Conservation (phyloP, 176 grass and related monocot genomes). For the Eremochloa ophiuroides region DNA sequence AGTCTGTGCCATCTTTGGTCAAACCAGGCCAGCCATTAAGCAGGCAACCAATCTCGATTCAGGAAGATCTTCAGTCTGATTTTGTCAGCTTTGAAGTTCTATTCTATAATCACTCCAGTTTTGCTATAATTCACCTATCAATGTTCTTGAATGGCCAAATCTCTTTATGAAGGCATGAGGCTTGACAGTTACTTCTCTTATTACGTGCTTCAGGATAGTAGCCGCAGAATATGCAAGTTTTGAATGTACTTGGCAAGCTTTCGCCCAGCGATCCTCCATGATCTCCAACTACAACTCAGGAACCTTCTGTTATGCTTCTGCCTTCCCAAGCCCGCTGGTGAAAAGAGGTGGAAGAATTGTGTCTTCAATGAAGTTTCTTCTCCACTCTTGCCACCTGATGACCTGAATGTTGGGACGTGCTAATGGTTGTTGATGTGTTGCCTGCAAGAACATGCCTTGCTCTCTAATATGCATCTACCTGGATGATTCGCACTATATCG, state of each 20-base stretch:
- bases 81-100: no score
- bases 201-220: no score
- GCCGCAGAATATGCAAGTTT: no score
- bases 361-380: not conserved
- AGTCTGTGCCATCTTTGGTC: no score
- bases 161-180: no score
- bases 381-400: no score
- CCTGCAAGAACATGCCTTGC: not conserved
- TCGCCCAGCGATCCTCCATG: slow-evolving; percentile 11
- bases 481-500: not conserved
- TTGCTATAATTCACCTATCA: no score
- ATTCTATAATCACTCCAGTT: no score
- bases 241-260: slow-evolving; percentile 35
- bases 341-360: not conserved
- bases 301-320: slow-evolving; percentile 29
- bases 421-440: not conserved
- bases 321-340: slow-evolving; percentile 17
- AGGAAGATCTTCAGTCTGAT: no score
- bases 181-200: no score
- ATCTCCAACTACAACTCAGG: not conserved
- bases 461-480: not conserved
- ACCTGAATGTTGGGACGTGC: not conserved
- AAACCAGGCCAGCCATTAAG: not conserved
- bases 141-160: no score
- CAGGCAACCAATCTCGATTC: no score